Base-by-base conservation (phyloP, 2,329 filamentous ascomycete species). In the Sarocladiaceae sp. region DNA sequence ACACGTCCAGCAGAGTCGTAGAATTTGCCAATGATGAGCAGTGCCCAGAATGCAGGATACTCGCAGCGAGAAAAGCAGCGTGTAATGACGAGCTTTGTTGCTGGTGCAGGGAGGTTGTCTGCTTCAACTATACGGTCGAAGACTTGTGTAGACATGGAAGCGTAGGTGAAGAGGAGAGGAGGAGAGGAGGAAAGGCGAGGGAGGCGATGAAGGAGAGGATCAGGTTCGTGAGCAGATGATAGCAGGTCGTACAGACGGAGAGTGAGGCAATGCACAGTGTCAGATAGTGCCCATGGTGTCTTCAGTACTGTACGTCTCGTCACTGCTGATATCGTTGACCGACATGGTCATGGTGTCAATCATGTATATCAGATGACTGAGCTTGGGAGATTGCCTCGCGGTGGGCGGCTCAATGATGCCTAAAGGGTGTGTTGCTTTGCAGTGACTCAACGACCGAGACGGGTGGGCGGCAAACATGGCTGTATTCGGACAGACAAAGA, bases 1-100 rank as follows among this genome's bases (percentile, higher is more conserved):
- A 68, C 60, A 29, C 61, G 63, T 37, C 69, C 67, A 10, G 68
- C 52, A 1, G 56, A 51, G 63, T 79, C 73, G 61, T 74, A 77
- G 51, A 78, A 79, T 1, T 70, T 69, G 0, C 68, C 75, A 13
- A 76, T 65, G 20, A 76, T 65, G 44, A 79, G 66, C 68, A 70
- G 77, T 15, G 71, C 74, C 72, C 73, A 78, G 53, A 59, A 67
- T 0, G 61, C 64, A 3, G 62, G 59, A 5, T 39, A n/a, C 3
- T 17, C 13, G 12, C 25, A 28, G 8, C 62, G 54, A 49, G 68
- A 58, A 40, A 74, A 58, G 51, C 71, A 64, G 57, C 77, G 74
- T 17, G 70, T 74, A 48, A 78, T 66, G 56, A 73, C 57, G 25
- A 77, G 66, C 54, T 72, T 74, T 2, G 67, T 70, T 12, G 76